A percentile compares a stretch with the other conserved stretches of the same genome.
phyloP scores from a whole-genome alignment of 352 stramenopile species.

The Globisporangium yorkense region DNA sequence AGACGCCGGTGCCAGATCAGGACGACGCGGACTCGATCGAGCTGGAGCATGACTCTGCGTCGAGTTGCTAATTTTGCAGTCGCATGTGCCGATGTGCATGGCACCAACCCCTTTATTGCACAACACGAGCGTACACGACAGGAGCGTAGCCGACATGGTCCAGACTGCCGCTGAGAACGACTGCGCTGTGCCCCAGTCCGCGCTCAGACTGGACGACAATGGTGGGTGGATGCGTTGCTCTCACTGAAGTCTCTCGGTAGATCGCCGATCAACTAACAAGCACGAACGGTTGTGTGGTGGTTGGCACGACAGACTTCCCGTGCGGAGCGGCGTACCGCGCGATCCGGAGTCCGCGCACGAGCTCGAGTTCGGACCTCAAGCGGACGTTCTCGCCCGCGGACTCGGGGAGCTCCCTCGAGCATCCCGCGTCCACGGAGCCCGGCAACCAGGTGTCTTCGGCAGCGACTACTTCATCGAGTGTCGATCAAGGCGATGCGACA shows the following conservation, averaged over 20 bases:
- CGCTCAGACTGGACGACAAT: conserved; percentile 10
- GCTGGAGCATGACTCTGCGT: too few relatives aligned
- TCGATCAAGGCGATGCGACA: not conserved
- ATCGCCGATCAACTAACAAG: not conserved
- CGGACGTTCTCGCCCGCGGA: conserved; percentile 3
- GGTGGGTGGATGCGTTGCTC: not conserved
- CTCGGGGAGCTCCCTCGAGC: conserved; percentile 3
- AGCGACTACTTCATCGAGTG: not conserved
- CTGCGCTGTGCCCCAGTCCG: conserved; percentile 4
- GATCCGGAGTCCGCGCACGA: conserved; percentile 32
- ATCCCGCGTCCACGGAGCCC: not conserved
- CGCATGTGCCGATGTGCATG: too few relatives aligned
- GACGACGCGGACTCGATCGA: too few relatives aligned
- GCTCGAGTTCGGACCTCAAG: conserved; percentile 3
- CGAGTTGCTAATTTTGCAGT: too few relatives aligned
- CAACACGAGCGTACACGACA: not conserved
- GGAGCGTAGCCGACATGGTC: conserved; percentile 6
- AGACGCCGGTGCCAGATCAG: too few relatives aligned
- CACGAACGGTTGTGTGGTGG: not conserved
- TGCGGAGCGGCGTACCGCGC: conserved; percentile 41
- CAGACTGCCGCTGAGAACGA: conserved; percentile 5
- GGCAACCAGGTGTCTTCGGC: not conserved
- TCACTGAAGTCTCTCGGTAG: not conserved
- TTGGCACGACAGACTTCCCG: conserved; percentile 23
- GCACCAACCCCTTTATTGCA: not conserved